Base-by-base conservation (phyloP, 768 basidiomycete species). In the Cystobasidium onofrii region DNA sequence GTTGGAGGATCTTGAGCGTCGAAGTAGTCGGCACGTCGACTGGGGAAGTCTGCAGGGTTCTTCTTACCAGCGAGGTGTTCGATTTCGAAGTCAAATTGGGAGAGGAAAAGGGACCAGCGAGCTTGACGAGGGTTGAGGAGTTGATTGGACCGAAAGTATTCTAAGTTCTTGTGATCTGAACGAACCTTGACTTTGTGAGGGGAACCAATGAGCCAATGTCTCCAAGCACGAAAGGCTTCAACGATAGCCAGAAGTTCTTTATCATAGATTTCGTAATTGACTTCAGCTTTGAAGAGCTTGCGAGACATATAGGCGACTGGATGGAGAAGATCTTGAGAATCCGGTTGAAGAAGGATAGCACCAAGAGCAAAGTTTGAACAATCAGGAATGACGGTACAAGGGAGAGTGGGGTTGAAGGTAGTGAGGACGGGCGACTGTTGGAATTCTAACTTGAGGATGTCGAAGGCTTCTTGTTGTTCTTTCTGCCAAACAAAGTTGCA, bases 161-260 rank as follows among this genome's bases (percentile, higher is more conserved):
- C 41, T 17, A 78, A 76, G 52, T 78, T 76, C 31, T 73, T 72
- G 63, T 77, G 76, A 64, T 78, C 77, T 13, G 66, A 55, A 10
- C 43, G 33, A 10, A 78, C 62, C 9, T 55, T 3, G 27, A 75
- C 60, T 10, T n/a, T 20, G 39, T 61, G 29, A 41, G 9, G 18
- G 18, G 74, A 46, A 15, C 73, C 77, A 74, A 74, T 34, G 27
- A 76, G 55, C 31, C 64, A 75, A 29, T 73, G 67, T 36, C 74
- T 20, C 66, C 75, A 77, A 9, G 74, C 50, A 29, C 66, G 39
- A 52, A 78, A 65, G 9, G 77, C 29, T 23, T 60, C 54, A 15
- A 78, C 65, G 33, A 78, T 76, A 6, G 76, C 78, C 20, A 78
- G 76, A 34, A 75, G 27, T 60, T 76, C 78, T 74, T 79, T 77